A percentile compares a stretch with the other conserved stretches of the same genome.
These are phyloP conservation scores for Dendrocalamus sinicus DNA, from an alignment of 176 grass and related monocot species.

Conservation along the genomic window DNA sequence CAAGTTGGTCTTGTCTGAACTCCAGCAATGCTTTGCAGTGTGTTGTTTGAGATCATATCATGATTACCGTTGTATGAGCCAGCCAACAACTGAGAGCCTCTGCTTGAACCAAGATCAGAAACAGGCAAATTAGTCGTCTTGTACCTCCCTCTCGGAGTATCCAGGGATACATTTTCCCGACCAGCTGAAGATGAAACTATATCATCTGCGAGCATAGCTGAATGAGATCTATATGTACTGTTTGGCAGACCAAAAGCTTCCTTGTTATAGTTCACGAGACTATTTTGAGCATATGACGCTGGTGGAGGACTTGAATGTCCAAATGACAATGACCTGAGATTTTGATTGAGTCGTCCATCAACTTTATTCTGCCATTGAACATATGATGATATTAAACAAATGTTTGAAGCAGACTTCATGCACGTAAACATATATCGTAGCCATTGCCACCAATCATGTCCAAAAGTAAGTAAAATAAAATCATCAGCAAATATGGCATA, in stretches of 20 bases:
- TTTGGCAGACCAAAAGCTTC: slow-evolving; percentile 52
- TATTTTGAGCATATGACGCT: slow-evolving; percentile 62
- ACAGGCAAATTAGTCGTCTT: slow-evolving; percentile 52
- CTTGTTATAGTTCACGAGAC: slow-evolving; percentile 59
- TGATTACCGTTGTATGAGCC: slow-evolving; percentile 60
- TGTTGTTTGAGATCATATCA: slow-evolving; percentile 57
- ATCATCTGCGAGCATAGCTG: slow-evolving; percentile 57
- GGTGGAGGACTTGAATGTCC: slow-evolving; percentile 65
- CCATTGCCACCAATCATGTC: slow-evolving; percentile 26
- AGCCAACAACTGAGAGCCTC: slow-evolving; percentile 68
- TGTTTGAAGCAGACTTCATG: slow-evolving; percentile 34
- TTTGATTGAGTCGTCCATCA: slow-evolving; percentile 65
- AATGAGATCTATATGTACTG: slow-evolving; percentile 58
- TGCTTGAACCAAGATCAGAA: slow-evolving; percentile 78
- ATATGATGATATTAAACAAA: slow-evolving; percentile 45
- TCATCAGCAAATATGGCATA: background rate
- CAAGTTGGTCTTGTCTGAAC: slow-evolving; percentile 62
- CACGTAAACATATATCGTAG: slow-evolving; percentile 30
- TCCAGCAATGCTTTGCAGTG: slow-evolving; percentile 53
- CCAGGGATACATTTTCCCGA: slow-evolving; percentile 59
- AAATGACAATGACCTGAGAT: slow-evolving; percentile 73
- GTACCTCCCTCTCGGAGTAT: slow-evolving; percentile 66
- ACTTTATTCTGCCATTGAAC: slow-evolving; percentile 64
- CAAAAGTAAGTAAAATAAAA: slow-evolving; percentile 1
- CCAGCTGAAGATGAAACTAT: slow-evolving; percentile 65